A percentile compares a stretch with the other conserved stretches of the same genome.
Evolutionary conservation across 208 protist species (phyloP).

Genomic region (Herpetomonas samuelpessoai): DNA sequence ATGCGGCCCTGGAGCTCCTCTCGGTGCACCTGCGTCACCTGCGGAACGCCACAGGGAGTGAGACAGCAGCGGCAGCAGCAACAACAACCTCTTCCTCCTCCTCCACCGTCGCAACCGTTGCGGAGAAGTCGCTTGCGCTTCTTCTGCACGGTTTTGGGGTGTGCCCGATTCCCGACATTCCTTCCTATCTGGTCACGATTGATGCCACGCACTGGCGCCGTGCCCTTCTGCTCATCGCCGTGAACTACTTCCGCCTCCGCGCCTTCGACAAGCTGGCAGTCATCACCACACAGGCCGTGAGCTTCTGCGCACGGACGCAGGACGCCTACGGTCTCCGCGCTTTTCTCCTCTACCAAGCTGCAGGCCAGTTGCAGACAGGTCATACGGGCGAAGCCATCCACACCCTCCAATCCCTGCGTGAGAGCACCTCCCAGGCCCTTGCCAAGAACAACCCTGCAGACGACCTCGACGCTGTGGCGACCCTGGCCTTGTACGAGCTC

Average conservation of each 20-base stretch:
- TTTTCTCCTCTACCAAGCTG: slow-evolving; percentile 45
- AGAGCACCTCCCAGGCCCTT: slow-evolving; percentile 5
- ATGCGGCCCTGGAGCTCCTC: slow-evolving; percentile 10
- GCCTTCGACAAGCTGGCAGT: slow-evolving; percentile 26
- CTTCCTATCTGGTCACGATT: slow-evolving; percentile 48
- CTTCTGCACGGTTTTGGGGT: slow-evolving; percentile 24
- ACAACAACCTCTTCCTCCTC: background rate
- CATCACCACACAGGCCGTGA: slow-evolving; percentile 29
- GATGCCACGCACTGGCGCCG: slow-evolving; percentile 45
- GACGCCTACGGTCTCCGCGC: slow-evolving; percentile 42
- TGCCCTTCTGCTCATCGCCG: slow-evolving; percentile 28
- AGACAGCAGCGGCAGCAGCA: background rate
- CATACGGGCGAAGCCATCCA: slow-evolving; percentile 6
- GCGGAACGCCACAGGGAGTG: background rate
- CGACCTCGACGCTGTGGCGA: background rate
- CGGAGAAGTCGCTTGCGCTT: slow-evolving; percentile 10
- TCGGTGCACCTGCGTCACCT: slow-evolving; percentile 12
- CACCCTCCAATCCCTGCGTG: background rate
- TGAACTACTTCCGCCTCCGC: slow-evolving; percentile 39
- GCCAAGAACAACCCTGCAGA: slow-evolving; percentile 4
- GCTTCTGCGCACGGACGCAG: slow-evolving; percentile 39
- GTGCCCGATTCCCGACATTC: slow-evolving; percentile 10
- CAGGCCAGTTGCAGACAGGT: slow-evolving; percentile 23
- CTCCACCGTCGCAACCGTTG: slow-evolving; percentile 5
- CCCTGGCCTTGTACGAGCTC: background rate